A percentile compares a stretch with the other conserved stretches of the same genome.
Conservation (phyloP, 345 rosid genomes). For the Camelina neglecta region DNA sequence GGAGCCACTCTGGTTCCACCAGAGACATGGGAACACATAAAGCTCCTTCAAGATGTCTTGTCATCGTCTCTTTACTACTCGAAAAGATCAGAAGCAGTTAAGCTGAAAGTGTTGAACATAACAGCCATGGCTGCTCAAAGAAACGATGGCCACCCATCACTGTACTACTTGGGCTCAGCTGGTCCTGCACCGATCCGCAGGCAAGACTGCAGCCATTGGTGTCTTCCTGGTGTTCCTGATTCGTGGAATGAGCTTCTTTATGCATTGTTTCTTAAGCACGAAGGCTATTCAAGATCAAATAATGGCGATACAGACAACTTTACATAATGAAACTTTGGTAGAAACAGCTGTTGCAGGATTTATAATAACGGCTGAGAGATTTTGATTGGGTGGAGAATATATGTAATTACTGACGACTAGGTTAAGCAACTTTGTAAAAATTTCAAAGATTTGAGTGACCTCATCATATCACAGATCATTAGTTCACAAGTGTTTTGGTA, state of each 20-base stretch:
- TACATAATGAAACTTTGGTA: slow-evolving; percentile 17
- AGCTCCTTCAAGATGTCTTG: slow-evolving; percentile 53
- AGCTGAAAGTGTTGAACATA: slow-evolving; percentile 62
- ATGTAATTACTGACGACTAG: too few relatives aligned
- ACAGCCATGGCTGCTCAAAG: slow-evolving; percentile 73
- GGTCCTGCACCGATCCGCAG: slow-evolving; percentile 70
- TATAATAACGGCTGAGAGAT: background rate
- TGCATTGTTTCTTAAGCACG: slow-evolving; percentile 60
- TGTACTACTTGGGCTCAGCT: slow-evolving; percentile 64
- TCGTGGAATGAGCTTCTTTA: slow-evolving; percentile 88
- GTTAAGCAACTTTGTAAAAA: too few relatives aligned
- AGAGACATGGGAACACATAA: slow-evolving; percentile 57
- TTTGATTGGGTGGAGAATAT: slow-evolving; percentile 23
- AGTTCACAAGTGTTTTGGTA: too few relatives aligned
- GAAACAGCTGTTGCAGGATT: background rate
- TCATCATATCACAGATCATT: too few relatives aligned
- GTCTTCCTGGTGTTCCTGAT: slow-evolving; percentile 96
- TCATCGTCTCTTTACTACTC: slow-evolving; percentile 40
- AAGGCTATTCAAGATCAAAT: slow-evolving; percentile 20
- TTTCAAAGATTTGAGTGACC: too few relatives aligned
- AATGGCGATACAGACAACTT: slow-evolving; percentile 27
- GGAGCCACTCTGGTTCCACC: slow-evolving; percentile 53
- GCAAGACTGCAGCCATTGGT: slow-evolving; percentile 98
- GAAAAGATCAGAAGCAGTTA: slow-evolving; percentile 36
- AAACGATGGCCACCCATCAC: slow-evolving; percentile 84